phyloP scores from a whole-genome alignment of 2,329 filamentous ascomycete genomes.

The Trichoderma gracile region DNA sequence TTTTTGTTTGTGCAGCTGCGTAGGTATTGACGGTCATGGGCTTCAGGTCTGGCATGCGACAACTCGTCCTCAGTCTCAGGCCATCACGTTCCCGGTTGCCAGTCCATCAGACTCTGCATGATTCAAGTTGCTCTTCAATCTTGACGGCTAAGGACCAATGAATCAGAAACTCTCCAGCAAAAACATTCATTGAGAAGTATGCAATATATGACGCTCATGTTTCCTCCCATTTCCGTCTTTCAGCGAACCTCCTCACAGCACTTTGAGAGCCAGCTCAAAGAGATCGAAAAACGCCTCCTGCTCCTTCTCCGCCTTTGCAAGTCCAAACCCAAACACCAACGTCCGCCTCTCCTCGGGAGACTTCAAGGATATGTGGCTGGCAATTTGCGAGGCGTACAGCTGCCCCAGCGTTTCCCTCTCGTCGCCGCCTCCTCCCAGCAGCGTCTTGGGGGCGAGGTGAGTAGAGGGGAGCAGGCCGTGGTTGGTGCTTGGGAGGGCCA shows the following conservation, averaged over 20 bases:
- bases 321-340: conserved; percentile 62
- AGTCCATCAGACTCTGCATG: no score
- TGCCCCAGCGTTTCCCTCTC: conserved; percentile 83
- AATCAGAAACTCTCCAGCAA: not conserved
- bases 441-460: conserved; percentile 80
- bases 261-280: conserved; percentile 61
- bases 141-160: not conserved
- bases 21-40: no score
- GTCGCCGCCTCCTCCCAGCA: conserved; percentile 79
- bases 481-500: conserved; percentile 51
- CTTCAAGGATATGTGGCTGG: conserved; percentile 72
- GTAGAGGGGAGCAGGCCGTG: conserved; percentile 68
- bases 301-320: conserved; percentile 52
- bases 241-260: conserved; percentile 43
- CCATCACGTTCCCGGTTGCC: no score
- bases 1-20: no score
- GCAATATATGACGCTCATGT: not conserved
- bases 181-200: not conserved
- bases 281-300: conserved; percentile 65
- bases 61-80: no score
- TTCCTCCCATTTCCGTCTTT: not conserved
- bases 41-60: no score
- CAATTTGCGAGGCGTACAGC: conserved; percentile 86
- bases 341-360: conserved; percentile 64
- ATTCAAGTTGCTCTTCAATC: no score